phyloP scores from a whole-genome alignment of 306 rosid species.

The Arachis hypogaea region DNA sequence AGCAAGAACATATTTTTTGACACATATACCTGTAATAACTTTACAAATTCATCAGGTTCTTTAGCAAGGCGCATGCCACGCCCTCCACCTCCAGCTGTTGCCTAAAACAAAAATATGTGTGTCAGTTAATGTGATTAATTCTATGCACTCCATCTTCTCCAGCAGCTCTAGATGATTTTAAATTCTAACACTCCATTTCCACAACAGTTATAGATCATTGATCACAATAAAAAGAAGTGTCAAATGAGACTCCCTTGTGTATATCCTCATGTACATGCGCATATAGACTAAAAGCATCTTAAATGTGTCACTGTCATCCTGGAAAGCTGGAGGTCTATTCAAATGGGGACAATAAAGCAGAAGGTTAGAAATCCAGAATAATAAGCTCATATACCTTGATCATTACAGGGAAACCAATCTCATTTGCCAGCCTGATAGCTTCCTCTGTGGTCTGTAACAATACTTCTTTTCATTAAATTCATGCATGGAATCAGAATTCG shows the following conservation, averaged over 20 bases:
- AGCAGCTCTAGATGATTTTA: constrained; percentile 6
- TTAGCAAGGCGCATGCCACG: constrained; percentile 99
- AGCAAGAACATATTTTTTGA: background rate
- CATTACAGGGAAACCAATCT: constrained; percentile 84
- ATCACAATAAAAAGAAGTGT: background rate
- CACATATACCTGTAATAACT: constrained; percentile 76
- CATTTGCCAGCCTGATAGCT: constrained; percentile 66
- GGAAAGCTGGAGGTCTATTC: background rate
- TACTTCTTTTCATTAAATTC: background rate
- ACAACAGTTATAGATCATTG: constrained; percentile 1
- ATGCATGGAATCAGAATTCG: constrained; percentile 7
- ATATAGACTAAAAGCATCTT: constrained; percentile 13
- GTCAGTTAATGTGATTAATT: constrained; percentile 32
- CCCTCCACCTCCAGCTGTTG: constrained; percentile 99
- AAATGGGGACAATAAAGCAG: background rate
- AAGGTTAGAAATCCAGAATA: background rate
- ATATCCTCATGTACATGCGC: background rate
- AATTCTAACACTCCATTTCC: background rate
- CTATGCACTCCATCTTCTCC: background rate
- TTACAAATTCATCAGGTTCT: constrained; percentile 94
- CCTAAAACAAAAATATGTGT: constrained; percentile 55
- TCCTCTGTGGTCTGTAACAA: constrained; percentile 67
- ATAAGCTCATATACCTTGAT: constrained; percentile 59
- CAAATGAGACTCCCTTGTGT: background rate
- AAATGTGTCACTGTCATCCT: background rate